Evolutionary conservation across 768 basidiomycete species (phyloP), one percentile per base, ranked within the genome.

Genomic region (Tylopilus felleus): DNA sequence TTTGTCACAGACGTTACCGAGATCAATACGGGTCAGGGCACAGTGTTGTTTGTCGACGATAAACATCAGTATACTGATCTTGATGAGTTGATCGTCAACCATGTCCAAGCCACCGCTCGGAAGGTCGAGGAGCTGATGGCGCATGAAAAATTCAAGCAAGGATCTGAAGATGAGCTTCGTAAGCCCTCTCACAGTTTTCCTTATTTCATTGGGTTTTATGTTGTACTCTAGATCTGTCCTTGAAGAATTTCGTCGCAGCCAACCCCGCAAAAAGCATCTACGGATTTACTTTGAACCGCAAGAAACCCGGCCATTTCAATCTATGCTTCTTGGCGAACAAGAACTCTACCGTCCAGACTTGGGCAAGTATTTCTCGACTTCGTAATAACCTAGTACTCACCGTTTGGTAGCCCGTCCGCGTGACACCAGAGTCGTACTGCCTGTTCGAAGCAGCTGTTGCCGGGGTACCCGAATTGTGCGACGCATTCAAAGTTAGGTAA

Each of bases 261-360:
- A 95, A 98, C 67, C 95, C 94, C 5, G 88, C 88, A 7, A 90
- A 90, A 75, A 93, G 92, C 66, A 91, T 93, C 73, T 99, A 99
- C 65, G 96, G 92, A 12, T 99, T 98, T 70, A 90, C 88, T 14
- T 74, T 95, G 52, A 96, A 98, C 66, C 81, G 90, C 54, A 88
- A 88, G 62, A 81, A 82, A 49, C 93, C 97, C 1, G 97, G 97
- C 1, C 93, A 96, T 71, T 93, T 98, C 77, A 89, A 83, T 64
- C 80, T 98, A 7, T 89, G 87, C 66, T 99, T 98, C 80, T 75
- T 96, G 62, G 90, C 93, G 38, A 97, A 93, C 68, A 93, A 92
- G 65, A 88, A 90, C 56, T 85, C 93, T 9, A 80, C 83, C 22
- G 90, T 98, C 41, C 90, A 93, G 67, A 90, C 85, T 50, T 98